These are phyloP conservation scores for Mucor sp. DNA, from an alignment of 371 early-diverging fungal genomes.

Conservation along the genomic window DNA sequence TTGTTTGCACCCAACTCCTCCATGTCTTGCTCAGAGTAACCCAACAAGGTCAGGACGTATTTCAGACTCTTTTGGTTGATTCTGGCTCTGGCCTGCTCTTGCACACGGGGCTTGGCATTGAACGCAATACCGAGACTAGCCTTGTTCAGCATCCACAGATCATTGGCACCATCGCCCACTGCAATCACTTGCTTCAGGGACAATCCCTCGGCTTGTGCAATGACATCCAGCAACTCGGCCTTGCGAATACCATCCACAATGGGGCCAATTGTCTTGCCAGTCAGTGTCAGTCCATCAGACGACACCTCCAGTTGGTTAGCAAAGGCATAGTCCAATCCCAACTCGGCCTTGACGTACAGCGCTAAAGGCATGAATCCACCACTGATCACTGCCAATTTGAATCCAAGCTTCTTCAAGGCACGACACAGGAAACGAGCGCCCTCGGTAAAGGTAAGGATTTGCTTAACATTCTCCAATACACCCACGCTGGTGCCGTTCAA, in stretches of 20 bases:
- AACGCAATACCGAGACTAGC: conserved; percentile 99
- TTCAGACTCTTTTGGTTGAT: conserved; percentile 92
- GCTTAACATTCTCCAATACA: conserved; percentile 79
- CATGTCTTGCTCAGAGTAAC: conserved; percentile 56
- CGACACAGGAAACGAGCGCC: conserved; percentile 90
- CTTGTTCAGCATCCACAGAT: conserved; percentile 95
- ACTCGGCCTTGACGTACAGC: conserved; percentile 81
- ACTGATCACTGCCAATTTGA: conserved; percentile 92
- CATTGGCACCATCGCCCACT: conserved; percentile 99
- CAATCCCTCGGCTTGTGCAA: conserved; percentile 91
- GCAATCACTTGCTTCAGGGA: conserved; percentile 91
- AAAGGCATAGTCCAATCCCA: conserved; percentile 95
- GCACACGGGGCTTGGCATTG: conserved; percentile 97
- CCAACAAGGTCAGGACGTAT: conserved; percentile 67
- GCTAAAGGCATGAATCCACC: conserved; percentile 97
- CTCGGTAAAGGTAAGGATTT: conserved; percentile 81
- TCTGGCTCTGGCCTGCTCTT: conserved; percentile 77
- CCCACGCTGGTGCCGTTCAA: conserved; percentile 85
- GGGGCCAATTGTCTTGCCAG: conserved; percentile 86
- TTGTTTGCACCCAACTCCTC: conserved; percentile 32
- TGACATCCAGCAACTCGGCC: conserved; percentile 91
- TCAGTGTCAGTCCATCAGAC: conserved; percentile 77
- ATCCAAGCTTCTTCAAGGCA: conserved; percentile 89
- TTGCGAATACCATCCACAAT: conserved; percentile 93
- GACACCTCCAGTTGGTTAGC: conserved; percentile 93